Base-by-base conservation (phyloP, 805 yeast genomes). In the Lipomyces yamadae region DNA sequence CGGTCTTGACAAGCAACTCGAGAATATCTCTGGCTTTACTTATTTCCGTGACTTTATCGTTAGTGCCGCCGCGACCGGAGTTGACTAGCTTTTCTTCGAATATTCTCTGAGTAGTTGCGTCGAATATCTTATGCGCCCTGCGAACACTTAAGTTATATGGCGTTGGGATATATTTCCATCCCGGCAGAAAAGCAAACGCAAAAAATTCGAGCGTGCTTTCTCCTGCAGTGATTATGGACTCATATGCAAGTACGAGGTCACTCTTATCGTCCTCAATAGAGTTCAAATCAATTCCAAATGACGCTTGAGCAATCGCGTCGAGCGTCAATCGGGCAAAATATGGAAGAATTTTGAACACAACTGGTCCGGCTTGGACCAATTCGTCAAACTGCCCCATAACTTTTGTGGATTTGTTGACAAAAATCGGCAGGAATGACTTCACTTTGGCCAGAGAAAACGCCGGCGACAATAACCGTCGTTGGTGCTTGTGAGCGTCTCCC, bases 281-380 rank as follows among this genome's bases (percentile, higher is more conserved):
- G 42, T 55, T 35, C 56, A 68, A 62, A 24, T 57, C 59, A 15
- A 62, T 56, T 8, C 66, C 69, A 34, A 68, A 65, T 11, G 63
- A 33, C 8, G 71, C 64, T 39, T 42, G 48, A 35, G 65, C 66
- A 37, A 68, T 68, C 29, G 58, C 54, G 34, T 68, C 71, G 15
- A 68, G 65, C 39, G 71, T 65, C 34, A 65, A 45, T 13, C 66
- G 58, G 11, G 67, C 50, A n/a, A 65, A 65, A 24, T 52, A 59
- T n/a, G 37, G 11, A 35, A 58, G 32, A 2, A 63, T 58, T 3
- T 50, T 56, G 50, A 67, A 30, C 10, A 60, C 58, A 5, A 50
- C 34, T 29, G 62, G 33, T 8, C 57, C 65, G 5, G 54, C 42
- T 7, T 57, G 33, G 56, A 57, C 61, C 3, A 35, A 48, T 13